Percentiles rank a stretch among this genome's conserved stretches.
These are phyloP conservation scores for Leishmania martiniquensis DNA, from an alignment of 208 protist species.

Conservation along the genomic window DNA sequence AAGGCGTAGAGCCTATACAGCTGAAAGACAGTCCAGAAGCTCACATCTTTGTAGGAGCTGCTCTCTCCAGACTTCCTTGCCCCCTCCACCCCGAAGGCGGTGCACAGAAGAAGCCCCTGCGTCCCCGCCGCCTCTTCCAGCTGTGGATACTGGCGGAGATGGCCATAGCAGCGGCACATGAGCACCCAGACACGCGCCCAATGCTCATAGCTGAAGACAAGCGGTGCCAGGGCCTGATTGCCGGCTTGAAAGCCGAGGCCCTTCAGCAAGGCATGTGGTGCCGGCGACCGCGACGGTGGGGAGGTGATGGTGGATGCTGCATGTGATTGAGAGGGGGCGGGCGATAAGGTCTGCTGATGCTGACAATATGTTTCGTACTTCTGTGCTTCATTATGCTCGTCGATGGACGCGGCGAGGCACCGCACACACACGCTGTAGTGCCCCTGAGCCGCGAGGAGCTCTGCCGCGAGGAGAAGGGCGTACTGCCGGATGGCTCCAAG, in stretches of 20 bases:
- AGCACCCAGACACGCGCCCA: constrained; percentile 31
- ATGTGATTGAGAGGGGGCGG: neutral
- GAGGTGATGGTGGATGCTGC: neutral
- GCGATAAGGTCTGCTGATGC: neutral
- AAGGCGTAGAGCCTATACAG: constrained; percentile 32
- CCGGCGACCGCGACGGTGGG: neutral
- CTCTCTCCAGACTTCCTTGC: neutral
- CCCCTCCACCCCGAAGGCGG: constrained; percentile 16
- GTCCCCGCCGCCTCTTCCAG: constrained; percentile 24
- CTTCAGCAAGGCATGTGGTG: constrained; percentile 1
- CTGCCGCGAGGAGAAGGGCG: constrained; percentile 17
- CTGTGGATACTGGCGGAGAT: constrained; percentile 19
- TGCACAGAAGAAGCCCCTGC: constrained; percentile 26
- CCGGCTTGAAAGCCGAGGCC: constrained; percentile 7
- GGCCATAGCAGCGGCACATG: constrained; percentile 32
- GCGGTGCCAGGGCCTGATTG: neutral
- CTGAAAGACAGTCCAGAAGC: constrained; percentile 19
- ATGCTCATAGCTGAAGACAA: constrained; percentile 19
- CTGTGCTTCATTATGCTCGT: constrained; percentile 21
- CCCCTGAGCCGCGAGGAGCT: constrained; percentile 28
- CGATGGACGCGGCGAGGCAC: constrained; percentile 9
- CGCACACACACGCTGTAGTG: constrained; percentile 26
- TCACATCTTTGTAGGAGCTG: neutral
- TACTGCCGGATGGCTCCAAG: constrained; percentile 27
- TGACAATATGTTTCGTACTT: neutral